phyloP scores from a whole-genome alignment of 176 grass and related monocot genomes.

The Carex pumila region DNA sequence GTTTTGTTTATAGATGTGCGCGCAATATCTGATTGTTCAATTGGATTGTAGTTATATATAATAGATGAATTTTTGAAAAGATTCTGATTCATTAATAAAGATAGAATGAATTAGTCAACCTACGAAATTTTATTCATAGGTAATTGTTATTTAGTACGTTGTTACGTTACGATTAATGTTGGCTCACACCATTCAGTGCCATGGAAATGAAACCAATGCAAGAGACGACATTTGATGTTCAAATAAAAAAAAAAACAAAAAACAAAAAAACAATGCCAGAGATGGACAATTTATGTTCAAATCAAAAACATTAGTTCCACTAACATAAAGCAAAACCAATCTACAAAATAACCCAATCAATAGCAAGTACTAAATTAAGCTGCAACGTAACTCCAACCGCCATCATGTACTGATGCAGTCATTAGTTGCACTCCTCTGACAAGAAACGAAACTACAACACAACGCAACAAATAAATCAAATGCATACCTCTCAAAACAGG shows the following conservation, averaged over 20 bases:
- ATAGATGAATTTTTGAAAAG: not conserved
- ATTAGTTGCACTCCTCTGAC: not conserved
- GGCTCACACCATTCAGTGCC: not conserved
- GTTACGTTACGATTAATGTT: not conserved
- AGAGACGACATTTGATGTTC: not conserved
- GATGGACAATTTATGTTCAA: not conserved
- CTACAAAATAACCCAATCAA: slow-evolving; percentile 5
- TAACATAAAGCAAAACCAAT: slow-evolving; percentile 10
- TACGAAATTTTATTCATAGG: not conserved
- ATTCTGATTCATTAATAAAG: not conserved
- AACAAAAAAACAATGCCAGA: not conserved
- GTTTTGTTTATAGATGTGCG: not conserved
- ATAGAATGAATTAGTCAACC: not conserved
- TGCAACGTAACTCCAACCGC: not conserved
- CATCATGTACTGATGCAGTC: not conserved
- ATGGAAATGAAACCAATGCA: not conserved
- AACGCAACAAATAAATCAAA: slow-evolving; percentile 4
- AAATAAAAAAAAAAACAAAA: not conserved
- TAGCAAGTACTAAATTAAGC: not conserved
- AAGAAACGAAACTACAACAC: slow-evolving; percentile 9
- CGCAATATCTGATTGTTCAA: not conserved
- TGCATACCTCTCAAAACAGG: slow-evolving; percentile 19
- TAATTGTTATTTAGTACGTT: not conserved
- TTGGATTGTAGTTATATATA: not conserved
- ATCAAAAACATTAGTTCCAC: slow-evolving; percentile 6